Evolutionary conservation across 2,329 filamentous ascomycete species (phyloP), one percentile per base, ranked within the genome.

Genomic region (Trichoderma sp.): DNA sequence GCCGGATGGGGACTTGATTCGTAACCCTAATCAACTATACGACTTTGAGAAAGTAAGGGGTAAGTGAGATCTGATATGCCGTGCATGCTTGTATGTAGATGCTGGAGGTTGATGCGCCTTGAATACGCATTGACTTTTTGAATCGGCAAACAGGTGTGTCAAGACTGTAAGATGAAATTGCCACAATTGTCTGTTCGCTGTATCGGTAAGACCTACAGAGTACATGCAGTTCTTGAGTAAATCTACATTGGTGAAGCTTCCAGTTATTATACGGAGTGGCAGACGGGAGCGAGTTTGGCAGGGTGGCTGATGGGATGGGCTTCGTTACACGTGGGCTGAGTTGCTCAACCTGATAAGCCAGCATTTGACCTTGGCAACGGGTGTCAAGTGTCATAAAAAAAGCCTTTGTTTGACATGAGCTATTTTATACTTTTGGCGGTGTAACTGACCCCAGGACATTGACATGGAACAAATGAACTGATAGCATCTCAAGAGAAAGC

Each of bases 251-350:
- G 4, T 53, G n/a, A 53, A 53, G n/a, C 4, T 53, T 6, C 9
- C 8, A 29, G 1, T 16, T 60, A 31, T 29, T 29, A 24, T 18
- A 38, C 35, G 35, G 21, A 65, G n/a, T 41, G 31, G 21, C n/a
- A 64, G 45, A 21, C 35, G 33, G n/a, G n/a, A 27, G 45, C 31
- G 21, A 35, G 33, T 33, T 59, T 69, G 66, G 24, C 50, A 71
- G 66, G 33, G 50, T 59, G 45, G 66, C 66, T 60, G 67, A 60
- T 38, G 53, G 50, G 50, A n/a, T 35, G 45, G 8, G 6, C 11
- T 21, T n/a, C 31, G 60, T n/a, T 45, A 64, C 69, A 72, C 69
- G 69, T 72, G 69, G 69, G 68, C 14, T 64, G 38, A 63, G 31
- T 33, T 35, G 21, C 33, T 31, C 27, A 38, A 53, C 41, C 5